A percentile compares a stretch with the other conserved stretches of the same genome.
Evolutionary conservation across 2,329 filamentous ascomycete genomes (phyloP).

Genomic region (Pseudocercospora macadamiae): DNA sequence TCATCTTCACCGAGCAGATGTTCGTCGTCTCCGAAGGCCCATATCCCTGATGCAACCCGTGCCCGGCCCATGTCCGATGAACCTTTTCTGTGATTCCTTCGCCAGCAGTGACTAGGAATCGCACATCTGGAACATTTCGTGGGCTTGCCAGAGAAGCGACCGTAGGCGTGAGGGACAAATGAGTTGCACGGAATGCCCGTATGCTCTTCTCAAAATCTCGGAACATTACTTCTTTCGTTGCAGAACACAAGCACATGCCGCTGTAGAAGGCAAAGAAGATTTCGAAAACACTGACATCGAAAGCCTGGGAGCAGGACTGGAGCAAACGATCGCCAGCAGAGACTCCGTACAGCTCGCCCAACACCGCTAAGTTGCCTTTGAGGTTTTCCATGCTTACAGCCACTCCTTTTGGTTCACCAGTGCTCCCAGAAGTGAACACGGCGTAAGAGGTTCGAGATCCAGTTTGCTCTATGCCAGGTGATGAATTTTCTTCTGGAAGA

Average conservation of each 20-base stretch:
- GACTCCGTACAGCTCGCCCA: slow-evolving; percentile 68
- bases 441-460: slow-evolving; percentile 66
- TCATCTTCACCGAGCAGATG: slow-evolving; percentile 73
- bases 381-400: slow-evolving; percentile 76
- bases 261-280: slow-evolving; percentile 82
- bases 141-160: slow-evolving; percentile 77
- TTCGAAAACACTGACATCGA: slow-evolving; percentile 87
- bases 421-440: slow-evolving; percentile 83
- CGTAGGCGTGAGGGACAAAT: slow-evolving; percentile 83
- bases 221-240: slow-evolving; percentile 73
- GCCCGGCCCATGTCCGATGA: slow-evolving; percentile 67
- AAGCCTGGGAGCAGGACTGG: slow-evolving; percentile 81
- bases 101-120: slow-evolving; percentile 79
- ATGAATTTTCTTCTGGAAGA: slow-evolving; percentile 41
- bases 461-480: slow-evolving; percentile 38
- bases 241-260: slow-evolving; percentile 78
- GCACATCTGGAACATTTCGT: slow-evolving; percentile 67
- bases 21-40: slow-evolving; percentile 87
- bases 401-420: slow-evolving; percentile 78
- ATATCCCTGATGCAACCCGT: slow-evolving; percentile 76
- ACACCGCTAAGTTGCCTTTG: slow-evolving; percentile 70
- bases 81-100: slow-evolving; percentile 77
- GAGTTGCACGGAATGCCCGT: slow-evolving; percentile 66
- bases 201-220: slow-evolving; percentile 71
- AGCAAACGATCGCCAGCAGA: slow-evolving; percentile 62